phyloP scores from a whole-genome alignment of 257 asterid species.

The Solanum commersonii region DNA sequence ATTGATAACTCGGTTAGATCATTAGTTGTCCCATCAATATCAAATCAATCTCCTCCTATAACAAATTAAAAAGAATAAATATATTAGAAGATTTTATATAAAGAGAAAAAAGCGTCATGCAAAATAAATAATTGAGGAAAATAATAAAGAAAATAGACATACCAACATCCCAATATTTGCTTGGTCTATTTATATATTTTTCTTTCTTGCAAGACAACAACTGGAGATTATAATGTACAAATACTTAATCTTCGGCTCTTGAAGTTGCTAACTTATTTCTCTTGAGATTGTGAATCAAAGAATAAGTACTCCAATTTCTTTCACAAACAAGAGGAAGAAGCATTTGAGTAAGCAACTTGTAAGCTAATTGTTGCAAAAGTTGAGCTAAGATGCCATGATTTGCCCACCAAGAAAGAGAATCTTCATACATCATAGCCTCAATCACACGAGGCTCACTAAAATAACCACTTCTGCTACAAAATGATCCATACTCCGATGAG shows the following conservation, averaged over 20 bases:
- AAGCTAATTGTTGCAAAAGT: background rate
- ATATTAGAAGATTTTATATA: too few relatives aligned
- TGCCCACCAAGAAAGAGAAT: background rate
- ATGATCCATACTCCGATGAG: background rate
- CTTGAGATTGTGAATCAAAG: background rate
- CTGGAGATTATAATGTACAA: too few relatives aligned
- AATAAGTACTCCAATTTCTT: background rate
- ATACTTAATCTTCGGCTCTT: background rate
- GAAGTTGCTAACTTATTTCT: background rate
- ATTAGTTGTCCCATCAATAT: background rate
- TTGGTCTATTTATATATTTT: background rate
- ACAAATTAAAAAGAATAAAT: too few relatives aligned
- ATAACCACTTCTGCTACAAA: background rate
- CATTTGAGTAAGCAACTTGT: background rate
- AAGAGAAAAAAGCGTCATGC: background rate
- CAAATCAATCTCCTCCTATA: background rate
- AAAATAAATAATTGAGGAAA: background rate
- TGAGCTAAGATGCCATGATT: background rate
- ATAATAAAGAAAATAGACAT: background rate
- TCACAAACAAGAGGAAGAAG: background rate
- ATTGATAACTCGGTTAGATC: background rate
- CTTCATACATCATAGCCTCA: background rate
- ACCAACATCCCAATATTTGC: background rate
- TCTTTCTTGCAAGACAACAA: background rate
- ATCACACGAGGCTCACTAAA: background rate